A percentile compares a stretch with the other conserved stretches of the same genome.
These are phyloP conservation scores for Pseudohalonectria lignicola DNA, from an alignment of 2,329 filamentous ascomycete genomes.

Conservation along the genomic window DNA sequence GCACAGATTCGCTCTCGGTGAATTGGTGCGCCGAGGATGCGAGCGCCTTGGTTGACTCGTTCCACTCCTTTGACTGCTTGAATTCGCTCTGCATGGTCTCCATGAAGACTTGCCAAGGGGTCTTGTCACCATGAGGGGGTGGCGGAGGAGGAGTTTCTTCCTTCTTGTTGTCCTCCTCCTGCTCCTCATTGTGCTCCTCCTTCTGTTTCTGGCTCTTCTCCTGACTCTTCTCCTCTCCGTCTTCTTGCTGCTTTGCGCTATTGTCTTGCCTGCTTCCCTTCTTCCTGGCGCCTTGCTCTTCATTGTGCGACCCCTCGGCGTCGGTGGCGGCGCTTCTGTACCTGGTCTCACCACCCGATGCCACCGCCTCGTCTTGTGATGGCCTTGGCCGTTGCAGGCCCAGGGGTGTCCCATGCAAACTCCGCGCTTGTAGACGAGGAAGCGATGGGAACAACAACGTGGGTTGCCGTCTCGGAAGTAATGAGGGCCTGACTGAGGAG, in stretches of 20 bases:
- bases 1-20: constrained; percentile 83
- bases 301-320: neutral
- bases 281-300: neutral
- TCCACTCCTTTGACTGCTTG: constrained; percentile 97
- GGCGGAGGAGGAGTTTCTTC: constrained; percentile 54
- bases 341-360: neutral
- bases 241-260: neutral
- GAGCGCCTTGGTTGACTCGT: constrained; percentile 93
- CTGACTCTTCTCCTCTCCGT: constrained; percentile 23
- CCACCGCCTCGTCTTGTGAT: neutral
- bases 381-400: neutral
- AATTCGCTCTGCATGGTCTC: constrained; percentile 94
- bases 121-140: constrained; percentile 96
- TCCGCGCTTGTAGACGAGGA: constrained; percentile 1
- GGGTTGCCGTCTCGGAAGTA: no score
- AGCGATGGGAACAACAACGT: no score
- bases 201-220: constrained; percentile 32
- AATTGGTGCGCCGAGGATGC: constrained; percentile 84
- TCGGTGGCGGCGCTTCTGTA: neutral
- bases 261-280: neutral
- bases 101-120: constrained; percentile 96
- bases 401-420: neutral
- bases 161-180: constrained; percentile 36
- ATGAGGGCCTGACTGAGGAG: no score
- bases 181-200: constrained; percentile 35